phyloP scores from a whole-genome alignment of 208 protist species.

The Crithidia expoeki region DNA sequence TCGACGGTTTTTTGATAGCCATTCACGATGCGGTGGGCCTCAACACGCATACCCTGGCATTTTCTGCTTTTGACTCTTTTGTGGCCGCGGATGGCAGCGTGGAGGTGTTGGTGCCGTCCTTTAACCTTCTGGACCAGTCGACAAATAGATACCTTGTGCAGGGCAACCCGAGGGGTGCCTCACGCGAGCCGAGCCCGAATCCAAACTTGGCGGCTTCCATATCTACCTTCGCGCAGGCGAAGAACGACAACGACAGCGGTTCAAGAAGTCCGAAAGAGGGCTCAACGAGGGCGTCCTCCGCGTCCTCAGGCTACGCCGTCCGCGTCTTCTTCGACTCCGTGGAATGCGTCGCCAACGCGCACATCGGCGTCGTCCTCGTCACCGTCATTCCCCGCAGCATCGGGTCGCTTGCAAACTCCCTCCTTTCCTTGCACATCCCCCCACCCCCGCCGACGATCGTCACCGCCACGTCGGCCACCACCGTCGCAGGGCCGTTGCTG shows the following conservation, averaged over 20 bases:
- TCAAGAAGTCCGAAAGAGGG: not conserved
- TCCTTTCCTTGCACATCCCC: slow-evolving; percentile 73
- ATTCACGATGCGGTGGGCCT: slow-evolving; percentile 65
- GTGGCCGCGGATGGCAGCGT: slow-evolving; percentile 47
- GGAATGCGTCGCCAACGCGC: slow-evolving; percentile 40
- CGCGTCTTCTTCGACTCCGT: slow-evolving; percentile 29
- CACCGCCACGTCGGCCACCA: slow-evolving; percentile 1
- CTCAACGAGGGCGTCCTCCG: too few relatives aligned
- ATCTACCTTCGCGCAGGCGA: not conserved
- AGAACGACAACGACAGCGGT: slow-evolving; percentile 5
- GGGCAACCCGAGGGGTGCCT: slow-evolving; percentile 21
- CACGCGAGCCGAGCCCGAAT: slow-evolving; percentile 4
- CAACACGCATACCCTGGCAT: slow-evolving; percentile 65
- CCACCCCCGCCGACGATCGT: not conserved
- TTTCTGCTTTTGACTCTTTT: slow-evolving; percentile 43
- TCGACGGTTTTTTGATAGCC: slow-evolving; percentile 52
- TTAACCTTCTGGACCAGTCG: slow-evolving; percentile 66
- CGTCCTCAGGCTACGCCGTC: slow-evolving; percentile 35
- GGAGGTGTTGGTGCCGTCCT: slow-evolving; percentile 38
- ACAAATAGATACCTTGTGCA: slow-evolving; percentile 59
- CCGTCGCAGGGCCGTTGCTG: not conserved
- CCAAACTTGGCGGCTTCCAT: not conserved
- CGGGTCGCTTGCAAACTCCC: slow-evolving; percentile 67
- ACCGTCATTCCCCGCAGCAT: slow-evolving; percentile 65
- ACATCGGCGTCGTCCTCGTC: slow-evolving; percentile 50